These are phyloP conservation scores for Hyphodiscus sp. DNA, from an alignment of 2,329 filamentous ascomycete genomes.

Conservation along the genomic window DNA sequence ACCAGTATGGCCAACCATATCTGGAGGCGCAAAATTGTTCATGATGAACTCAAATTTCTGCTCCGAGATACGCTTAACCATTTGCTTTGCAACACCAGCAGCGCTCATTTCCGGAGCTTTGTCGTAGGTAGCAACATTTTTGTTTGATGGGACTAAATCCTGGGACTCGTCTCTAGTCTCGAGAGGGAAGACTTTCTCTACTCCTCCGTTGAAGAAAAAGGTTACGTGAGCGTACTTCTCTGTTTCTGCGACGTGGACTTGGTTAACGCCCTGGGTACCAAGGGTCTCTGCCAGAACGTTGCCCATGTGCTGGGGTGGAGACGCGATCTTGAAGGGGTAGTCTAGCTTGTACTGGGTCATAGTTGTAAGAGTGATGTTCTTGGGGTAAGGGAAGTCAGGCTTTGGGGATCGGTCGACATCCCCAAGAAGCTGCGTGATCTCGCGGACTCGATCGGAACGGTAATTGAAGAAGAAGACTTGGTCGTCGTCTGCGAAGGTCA, in stretches of 20 bases:
- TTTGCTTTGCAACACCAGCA: conserved; percentile 80
- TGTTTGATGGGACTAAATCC: conserved; percentile 80
- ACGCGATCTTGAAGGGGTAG: conserved; percentile 87
- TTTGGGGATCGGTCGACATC: conserved; percentile 85
- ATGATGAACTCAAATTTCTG: conserved; percentile 93
- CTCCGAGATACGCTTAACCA: conserved; percentile 78
- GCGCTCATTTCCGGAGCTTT: conserved; percentile 94
- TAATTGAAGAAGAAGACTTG: conserved; percentile 99
- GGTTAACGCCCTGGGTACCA: conserved; percentile 78
- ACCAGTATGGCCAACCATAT: conserved; percentile 99
- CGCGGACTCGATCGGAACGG: conserved; percentile 92
- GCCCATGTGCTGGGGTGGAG: conserved; percentile 90
- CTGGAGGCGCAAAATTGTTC: conserved; percentile 99
- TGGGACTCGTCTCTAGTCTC: conserved; percentile 82
- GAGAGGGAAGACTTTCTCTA: conserved; percentile 90
- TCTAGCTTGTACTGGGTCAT: conserved; percentile 99
- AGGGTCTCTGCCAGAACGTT: conserved; percentile 98
- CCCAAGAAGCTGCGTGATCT: conserved; percentile 91
- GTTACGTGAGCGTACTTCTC: conserved; percentile 99
- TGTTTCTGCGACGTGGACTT: conserved; percentile 96
- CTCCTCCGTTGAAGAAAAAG: conserved; percentile 99
- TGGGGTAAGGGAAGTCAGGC: conserved; percentile 89
- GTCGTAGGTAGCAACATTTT: conserved; percentile 87
- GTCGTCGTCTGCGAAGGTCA: conserved; percentile 61
- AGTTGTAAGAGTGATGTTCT: conserved; percentile 79